Percentiles rank a stretch among this genome's conserved stretches.
Conservation (phyloP, 179 eudicot species). For the Silene coronaria region DNA sequence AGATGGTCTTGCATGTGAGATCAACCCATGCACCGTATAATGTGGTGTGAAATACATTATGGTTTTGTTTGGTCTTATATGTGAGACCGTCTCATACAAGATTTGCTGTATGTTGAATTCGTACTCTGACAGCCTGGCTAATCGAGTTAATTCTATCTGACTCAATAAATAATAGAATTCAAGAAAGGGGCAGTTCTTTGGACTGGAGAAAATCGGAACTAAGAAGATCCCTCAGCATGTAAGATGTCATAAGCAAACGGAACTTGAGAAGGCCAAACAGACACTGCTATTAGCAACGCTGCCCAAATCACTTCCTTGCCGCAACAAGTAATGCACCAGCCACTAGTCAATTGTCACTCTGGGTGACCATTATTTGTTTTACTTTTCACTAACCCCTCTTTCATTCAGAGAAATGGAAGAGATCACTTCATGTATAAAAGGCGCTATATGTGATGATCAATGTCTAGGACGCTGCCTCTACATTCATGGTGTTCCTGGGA, state of each 20-base stretch:
- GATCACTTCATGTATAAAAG: conserved; percentile 69
- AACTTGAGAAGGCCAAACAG: conserved; percentile 89
- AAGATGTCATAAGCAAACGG: conserved; percentile 85
- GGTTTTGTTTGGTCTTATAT: too few relatives aligned
- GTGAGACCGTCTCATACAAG: too few relatives aligned
- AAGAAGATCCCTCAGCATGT: conserved; percentile 83
- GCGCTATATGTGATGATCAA: conserved; percentile 83
- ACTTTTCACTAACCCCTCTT: conserved; percentile 7
- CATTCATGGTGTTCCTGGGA: conserved; percentile 99
- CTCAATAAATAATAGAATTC: conserved; percentile 51
- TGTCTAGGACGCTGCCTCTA: conserved; percentile 97
- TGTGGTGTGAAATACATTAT: too few relatives aligned
- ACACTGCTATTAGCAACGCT: conserved; percentile 73
- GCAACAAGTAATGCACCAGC: conserved; percentile 60
- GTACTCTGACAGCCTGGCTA: conserved; percentile 2
- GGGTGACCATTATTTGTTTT: neutral
- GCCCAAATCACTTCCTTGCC: conserved; percentile 93
- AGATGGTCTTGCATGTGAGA: neutral
- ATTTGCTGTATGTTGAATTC: too few relatives aligned
- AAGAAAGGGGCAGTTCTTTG: conserved; percentile 67
- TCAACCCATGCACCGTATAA: neutral
- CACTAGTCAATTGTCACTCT: neutral
- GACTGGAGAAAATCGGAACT: conserved; percentile 81
- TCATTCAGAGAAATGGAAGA: conserved; percentile 87
- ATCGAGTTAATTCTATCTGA: conserved; percentile 8